phyloP scores from a whole-genome alignment of 768 basidiomycete species.

The Boletus speciosus region DNA sequence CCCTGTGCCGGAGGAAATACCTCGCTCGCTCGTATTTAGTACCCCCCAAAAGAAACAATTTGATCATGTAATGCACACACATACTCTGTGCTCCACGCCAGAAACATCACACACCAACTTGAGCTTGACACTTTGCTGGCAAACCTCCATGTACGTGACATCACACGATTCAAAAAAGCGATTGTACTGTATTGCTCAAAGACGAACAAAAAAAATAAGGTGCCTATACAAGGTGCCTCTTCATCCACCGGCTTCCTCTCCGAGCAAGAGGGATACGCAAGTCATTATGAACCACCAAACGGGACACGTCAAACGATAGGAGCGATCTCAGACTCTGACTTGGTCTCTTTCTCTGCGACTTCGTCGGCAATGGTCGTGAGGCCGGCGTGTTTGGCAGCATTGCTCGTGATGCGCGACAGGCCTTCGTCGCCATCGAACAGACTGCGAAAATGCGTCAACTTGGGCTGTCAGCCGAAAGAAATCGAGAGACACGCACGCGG shows the following conservation, averaged over 20 bases:
- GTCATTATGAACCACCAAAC: background rate
- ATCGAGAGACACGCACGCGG: constrained; percentile 9
- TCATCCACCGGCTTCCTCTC: background rate
- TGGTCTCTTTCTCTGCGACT: background rate
- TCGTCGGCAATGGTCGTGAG: background rate
- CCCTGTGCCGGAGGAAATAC: too few relatives aligned
- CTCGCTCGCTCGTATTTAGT: too few relatives aligned
- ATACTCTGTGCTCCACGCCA: too few relatives aligned
- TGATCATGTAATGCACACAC: too few relatives aligned
- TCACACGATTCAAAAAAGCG: too few relatives aligned
- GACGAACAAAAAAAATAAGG: background rate
- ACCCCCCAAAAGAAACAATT: too few relatives aligned
- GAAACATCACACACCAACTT: too few relatives aligned
- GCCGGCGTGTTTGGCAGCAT: background rate
- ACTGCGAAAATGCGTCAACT: background rate
- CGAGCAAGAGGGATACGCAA: background rate
- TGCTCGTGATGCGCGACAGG: background rate
- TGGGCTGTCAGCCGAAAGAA: background rate
- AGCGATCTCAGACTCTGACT: background rate
- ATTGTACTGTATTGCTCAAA: too few relatives aligned
- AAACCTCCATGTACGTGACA: too few relatives aligned
- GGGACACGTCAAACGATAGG: background rate
- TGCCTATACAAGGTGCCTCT: background rate
- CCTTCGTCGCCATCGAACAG: constrained; percentile 12
- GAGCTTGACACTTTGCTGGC: too few relatives aligned